phyloP scores from a whole-genome alignment of 2,329 filamentous ascomycete genomes.

The Alternaria sp. region DNA sequence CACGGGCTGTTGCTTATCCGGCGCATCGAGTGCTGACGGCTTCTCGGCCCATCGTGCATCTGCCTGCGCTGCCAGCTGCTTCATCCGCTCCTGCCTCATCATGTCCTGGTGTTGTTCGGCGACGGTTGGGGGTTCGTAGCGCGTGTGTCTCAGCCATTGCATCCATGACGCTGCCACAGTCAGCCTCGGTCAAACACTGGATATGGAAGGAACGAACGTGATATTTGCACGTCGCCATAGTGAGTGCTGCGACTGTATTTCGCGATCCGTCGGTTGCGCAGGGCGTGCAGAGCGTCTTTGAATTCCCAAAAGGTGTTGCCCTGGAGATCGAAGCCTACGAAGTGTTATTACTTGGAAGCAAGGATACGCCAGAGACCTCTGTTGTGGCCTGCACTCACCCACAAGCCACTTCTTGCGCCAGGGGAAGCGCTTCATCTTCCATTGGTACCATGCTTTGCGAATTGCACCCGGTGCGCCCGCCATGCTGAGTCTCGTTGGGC shows the following conservation, averaged over 20 bases:
- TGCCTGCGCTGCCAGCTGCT: slow-evolving; percentile 64
- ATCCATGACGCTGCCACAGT: slow-evolving; percentile 65
- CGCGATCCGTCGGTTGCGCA: slow-evolving; percentile 65
- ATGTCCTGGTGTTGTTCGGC: slow-evolving; percentile 66
- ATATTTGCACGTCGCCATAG: slow-evolving; percentile 65
- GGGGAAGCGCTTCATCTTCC: slow-evolving; percentile 67
- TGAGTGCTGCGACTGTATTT: slow-evolving; percentile 61
- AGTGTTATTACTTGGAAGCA: slow-evolving; percentile 13
- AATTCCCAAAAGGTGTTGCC: slow-evolving; percentile 74
- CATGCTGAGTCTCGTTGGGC: slow-evolving; percentile 38
- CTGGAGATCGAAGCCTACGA: slow-evolving; percentile 63
- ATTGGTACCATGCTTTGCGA: slow-evolving; percentile 63
- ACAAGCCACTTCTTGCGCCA: slow-evolving; percentile 67
- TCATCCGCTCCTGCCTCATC: slow-evolving; percentile 63
- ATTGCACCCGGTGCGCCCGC: slow-evolving; percentile 47
- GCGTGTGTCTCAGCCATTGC: slow-evolving; percentile 71
- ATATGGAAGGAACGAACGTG: slow-evolving; percentile 51
- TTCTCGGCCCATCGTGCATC: slow-evolving; percentile 68
- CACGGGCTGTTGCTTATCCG: slow-evolving; percentile 56
- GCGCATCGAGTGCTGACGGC: slow-evolving; percentile 64
- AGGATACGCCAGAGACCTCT: slow-evolving; percentile 3
- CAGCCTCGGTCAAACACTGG: background rate
- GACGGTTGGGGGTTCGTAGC: slow-evolving; percentile 61
- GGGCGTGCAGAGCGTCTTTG: slow-evolving; percentile 62
- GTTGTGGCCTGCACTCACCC: slow-evolving; percentile 50